Percentiles rank a stretch among this genome's conserved stretches.
Conservation (phyloP, 2,329 filamentous ascomycete genomes). For the Penicillium sp. region DNA sequence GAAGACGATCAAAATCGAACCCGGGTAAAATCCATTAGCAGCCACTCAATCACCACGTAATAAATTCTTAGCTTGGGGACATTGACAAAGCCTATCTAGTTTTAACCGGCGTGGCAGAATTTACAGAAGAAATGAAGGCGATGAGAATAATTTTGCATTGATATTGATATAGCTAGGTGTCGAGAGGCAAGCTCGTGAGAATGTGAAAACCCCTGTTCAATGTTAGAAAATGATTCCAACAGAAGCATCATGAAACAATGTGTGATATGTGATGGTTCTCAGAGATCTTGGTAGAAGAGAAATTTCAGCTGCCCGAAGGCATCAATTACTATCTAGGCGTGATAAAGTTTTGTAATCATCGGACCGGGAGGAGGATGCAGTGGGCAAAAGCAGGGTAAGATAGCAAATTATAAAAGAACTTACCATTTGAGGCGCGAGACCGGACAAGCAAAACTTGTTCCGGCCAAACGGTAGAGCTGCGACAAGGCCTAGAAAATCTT, state of each 20-base stretch:
- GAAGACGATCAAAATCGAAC: background rate
- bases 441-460: background rate
- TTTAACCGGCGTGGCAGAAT: background rate
- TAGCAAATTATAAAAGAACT: constrained; percentile 16
- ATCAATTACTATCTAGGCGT: constrained; percentile 69
- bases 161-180: background rate
- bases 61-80: background rate
- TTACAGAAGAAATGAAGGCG: background rate
- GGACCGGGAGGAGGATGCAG: constrained; percentile 39
- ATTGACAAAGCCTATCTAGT: background rate
- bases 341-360: constrained; percentile 63
- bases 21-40: background rate
- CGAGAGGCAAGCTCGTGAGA: background rate
- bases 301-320: constrained; percentile 56
- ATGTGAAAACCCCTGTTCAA: constrained; percentile 8
- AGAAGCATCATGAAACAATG: constrained; percentile 15
- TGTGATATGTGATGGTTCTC: constrained; percentile 45
- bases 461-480: background rate
- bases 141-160: background rate
- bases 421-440: constrained; percentile 20
- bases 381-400: background rate
- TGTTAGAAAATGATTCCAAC: constrained; percentile 23
- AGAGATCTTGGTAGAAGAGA: constrained; percentile 66
- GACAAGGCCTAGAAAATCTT: constrained; percentile 18
- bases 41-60: background rate